Evolutionary conservation across 768 basidiomycete genomes (phyloP), one percentile per base, ranked within the genome.

Genomic region (Cubamyces lactineus): DNA sequence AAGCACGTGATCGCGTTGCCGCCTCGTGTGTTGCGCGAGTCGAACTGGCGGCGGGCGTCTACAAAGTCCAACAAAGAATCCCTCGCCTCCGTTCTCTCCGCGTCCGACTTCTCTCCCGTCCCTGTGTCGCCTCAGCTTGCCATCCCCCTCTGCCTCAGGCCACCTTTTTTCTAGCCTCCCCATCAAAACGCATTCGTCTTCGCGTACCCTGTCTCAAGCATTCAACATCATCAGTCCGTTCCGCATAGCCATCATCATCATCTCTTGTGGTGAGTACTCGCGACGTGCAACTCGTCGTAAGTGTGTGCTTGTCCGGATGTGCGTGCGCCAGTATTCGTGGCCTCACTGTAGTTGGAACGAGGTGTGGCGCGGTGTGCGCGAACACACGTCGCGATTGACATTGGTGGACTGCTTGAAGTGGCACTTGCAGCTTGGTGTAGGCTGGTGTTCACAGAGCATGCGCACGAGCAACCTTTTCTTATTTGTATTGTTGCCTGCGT

Each of bases 11-110:
- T 40, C 61, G 61, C 28, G 61, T 51, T 23, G 49, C 28, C 28
- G 58, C 63, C 63, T 59, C 63, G 63, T 64, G 63, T 56, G 42
- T 51, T 11, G 5, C 58, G 55, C 59, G 63, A 60, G 63, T 60
- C 50, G 40, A 64, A 63, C 57, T 58, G 12, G 15, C 17, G 3
- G 12, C 46, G 54, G 63, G 63, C 63, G 63, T 41, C 54, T 59
- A 30, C 28, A 26, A 56, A 53, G 57, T 59, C 57, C 51, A 63
- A 59, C 63, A 55, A 56, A 64, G 49, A 39, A 34, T 21, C 30
- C 53, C 19, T 30, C 52, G 17, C 53, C 51, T 47, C 34, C 46
- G 54, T 30, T 30, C 48, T 52, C 49, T 16, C 30, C 49, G 48
- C 49, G 8, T 19, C 19, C 39, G 26, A 42, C 48, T 40, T 30